Evolutionary conservation across 2,329 filamentous ascomycete genomes (phyloP).

Genomic region (Epichloe elymi): DNA sequence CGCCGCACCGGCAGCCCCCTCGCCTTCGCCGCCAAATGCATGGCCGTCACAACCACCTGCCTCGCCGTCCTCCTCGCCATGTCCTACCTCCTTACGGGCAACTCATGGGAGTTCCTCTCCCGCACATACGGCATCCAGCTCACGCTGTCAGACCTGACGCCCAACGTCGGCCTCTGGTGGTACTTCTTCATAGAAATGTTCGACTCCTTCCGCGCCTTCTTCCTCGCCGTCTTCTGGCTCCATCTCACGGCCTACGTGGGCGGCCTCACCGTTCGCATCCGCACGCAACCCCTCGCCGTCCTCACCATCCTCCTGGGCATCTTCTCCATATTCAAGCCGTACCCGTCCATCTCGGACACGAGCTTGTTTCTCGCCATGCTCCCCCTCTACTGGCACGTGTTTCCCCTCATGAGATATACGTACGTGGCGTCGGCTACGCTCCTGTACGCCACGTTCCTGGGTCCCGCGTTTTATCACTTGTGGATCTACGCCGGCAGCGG

Average conservation of each 20-base stretch:
- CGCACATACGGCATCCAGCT: slow-evolving; percentile 92
- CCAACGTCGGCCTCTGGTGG: slow-evolving; percentile 97
- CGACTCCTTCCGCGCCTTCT: slow-evolving; percentile 93
- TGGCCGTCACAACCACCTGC: slow-evolving; percentile 38
- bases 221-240: slow-evolving; percentile 95
- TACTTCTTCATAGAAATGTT: slow-evolving; percentile 99
- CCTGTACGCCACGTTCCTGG: slow-evolving; percentile 76
- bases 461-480: slow-evolving; percentile 89
- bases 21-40: slow-evolving; percentile 42
- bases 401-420: slow-evolving; percentile 85
- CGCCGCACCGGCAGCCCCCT: slow-evolving; percentile 21
- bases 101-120: slow-evolving; percentile 75
- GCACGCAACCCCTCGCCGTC: slow-evolving; percentile 75
- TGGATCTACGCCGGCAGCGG: slow-evolving; percentile 98
- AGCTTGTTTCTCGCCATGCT: slow-evolving; percentile 74
- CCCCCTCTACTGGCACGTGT: slow-evolving; percentile 79
- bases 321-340: slow-evolving; percentile 92
- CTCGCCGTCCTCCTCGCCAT: slow-evolving; percentile 52
- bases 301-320: slow-evolving; percentile 76
- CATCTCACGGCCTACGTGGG: slow-evolving; percentile 84
- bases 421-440: slow-evolving; percentile 76
- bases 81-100: slow-evolving; percentile 59
- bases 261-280: slow-evolving; percentile 69
- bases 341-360: slow-evolving; percentile 83
- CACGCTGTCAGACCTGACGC: slow-evolving; percentile 79